Conservation (phyloP, 2,329 filamentous ascomycete genomes). For the Ophiocordyceps camponoti-rufipedis region DNA sequence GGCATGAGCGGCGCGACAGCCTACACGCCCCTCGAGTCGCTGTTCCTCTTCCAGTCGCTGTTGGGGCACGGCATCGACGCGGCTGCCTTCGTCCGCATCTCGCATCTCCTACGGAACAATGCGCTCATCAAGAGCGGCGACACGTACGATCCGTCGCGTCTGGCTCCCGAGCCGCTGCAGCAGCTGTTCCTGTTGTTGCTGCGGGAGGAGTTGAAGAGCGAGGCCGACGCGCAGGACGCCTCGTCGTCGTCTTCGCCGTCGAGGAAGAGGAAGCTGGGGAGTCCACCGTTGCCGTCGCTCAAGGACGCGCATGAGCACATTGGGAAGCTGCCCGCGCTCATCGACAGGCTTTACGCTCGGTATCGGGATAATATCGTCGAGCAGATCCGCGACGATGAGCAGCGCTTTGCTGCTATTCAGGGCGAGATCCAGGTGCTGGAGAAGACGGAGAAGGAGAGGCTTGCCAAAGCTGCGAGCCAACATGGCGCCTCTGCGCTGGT, state of each 20-base stretch:
- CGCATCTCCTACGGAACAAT: slow-evolving; percentile 57
- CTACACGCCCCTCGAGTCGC: slow-evolving; percentile 73
- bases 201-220: slow-evolving; percentile 48
- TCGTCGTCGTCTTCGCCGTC: slow-evolving; percentile 33
- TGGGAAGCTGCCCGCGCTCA: slow-evolving; percentile 50
- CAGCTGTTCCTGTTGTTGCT: slow-evolving; percentile 62
- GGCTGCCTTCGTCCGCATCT: slow-evolving; percentile 51
- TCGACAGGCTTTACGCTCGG: slow-evolving; percentile 55
- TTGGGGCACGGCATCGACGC: slow-evolving; percentile 47
- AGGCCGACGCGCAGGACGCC: slow-evolving; percentile 18
- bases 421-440: slow-evolving; percentile 53
- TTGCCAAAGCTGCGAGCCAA: slow-evolving; percentile 17
- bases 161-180: slow-evolving; percentile 63
- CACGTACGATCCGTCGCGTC: slow-evolving; percentile 53
- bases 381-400: slow-evolving; percentile 60
- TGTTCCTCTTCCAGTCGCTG: slow-evolving; percentile 70
- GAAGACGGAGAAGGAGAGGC: slow-evolving; percentile 20
- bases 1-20: slow-evolving; percentile 39
- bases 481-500: slow-evolving; percentile 13
- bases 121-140: slow-evolving; percentile 50
- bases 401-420: slow-evolving; percentile 41
- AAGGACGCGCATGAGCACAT: slow-evolving; percentile 48
- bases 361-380: slow-evolving; percentile 55
- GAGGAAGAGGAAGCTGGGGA: slow-evolving; percentile 59
- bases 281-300: slow-evolving; percentile 43